phyloP scores from a whole-genome alignment of 768 basidiomycete species.

The Calvatia gigantea region DNA sequence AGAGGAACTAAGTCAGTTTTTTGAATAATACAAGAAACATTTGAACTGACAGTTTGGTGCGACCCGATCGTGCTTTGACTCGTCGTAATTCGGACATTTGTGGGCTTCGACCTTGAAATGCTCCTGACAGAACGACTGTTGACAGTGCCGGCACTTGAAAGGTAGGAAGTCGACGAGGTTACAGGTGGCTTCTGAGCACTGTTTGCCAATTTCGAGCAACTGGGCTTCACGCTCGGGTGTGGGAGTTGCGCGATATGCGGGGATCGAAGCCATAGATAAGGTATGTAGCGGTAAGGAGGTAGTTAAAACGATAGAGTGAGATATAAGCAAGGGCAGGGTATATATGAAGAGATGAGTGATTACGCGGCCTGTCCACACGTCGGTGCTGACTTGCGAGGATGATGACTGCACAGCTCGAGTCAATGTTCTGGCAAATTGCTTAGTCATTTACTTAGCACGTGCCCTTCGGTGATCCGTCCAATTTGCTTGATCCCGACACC shows the following conservation, averaged over 20 bases:
- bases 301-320: background rate
- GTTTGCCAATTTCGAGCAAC: constrained; percentile 64
- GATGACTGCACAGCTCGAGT: background rate
- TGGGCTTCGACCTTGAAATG: constrained; percentile 74
- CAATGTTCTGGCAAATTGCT: background rate
- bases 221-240: constrained; percentile 43
- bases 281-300: background rate
- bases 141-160: constrained; percentile 83
- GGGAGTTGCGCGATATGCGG: constrained; percentile 18
- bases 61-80: constrained; percentile 65
- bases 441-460: background rate
- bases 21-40: background rate
- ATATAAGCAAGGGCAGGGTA: background rate
- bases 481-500: background rate
- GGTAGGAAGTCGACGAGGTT: constrained; percentile 79
- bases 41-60: constrained; percentile 65
- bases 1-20: constrained; percentile 6
- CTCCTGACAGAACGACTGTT: constrained; percentile 66
- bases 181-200: constrained; percentile 68
- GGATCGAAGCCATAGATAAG: constrained; percentile 6
- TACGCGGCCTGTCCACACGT: constrained; percentile 16
- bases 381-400: background rate
- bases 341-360: constrained; percentile 10
- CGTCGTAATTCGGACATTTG: constrained; percentile 66
- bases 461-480: background rate